These are phyloP conservation scores for Parietichytrium sp. DNA, from an alignment of 108 stramenopile species.

Conservation along the genomic window DNA sequence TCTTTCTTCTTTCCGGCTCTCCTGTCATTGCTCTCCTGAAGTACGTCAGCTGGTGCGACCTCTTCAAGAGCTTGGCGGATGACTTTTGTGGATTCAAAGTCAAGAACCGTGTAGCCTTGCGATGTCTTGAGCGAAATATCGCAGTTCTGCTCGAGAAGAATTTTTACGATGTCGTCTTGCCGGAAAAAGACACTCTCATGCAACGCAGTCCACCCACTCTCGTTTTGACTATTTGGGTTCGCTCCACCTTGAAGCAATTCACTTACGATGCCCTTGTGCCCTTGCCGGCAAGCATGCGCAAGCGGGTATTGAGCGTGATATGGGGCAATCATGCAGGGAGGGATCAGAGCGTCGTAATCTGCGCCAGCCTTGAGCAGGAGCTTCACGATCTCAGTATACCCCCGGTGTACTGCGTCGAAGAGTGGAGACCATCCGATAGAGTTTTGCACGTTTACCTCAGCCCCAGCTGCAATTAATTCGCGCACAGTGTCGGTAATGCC, in stretches of 20 bases:
- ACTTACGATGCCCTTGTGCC: conserved; percentile 49
- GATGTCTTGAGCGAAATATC: conserved; percentile 49
- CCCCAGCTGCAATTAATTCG: conserved; percentile 53
- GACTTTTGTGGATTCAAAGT: conserved; percentile 45
- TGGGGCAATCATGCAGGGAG: conserved; percentile 49
- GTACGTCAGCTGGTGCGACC: conserved; percentile 46
- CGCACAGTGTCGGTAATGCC: conserved; percentile 52
- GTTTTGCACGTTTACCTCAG: conserved; percentile 49
- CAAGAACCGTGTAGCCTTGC: conserved; percentile 56
- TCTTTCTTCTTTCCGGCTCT: neutral
- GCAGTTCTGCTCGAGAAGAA: conserved; percentile 54
- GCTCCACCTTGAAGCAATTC: conserved; percentile 50
- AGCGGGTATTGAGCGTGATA: conserved; percentile 57
- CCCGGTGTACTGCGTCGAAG: conserved; percentile 57
- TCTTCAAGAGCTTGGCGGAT: conserved; percentile 47
- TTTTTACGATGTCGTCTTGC: conserved; percentile 52
- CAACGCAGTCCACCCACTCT: conserved; percentile 59
- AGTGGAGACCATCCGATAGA: conserved; percentile 52
- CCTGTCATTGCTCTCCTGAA: neutral
- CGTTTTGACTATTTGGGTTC: conserved; percentile 47
- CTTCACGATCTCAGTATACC: conserved; percentile 48
- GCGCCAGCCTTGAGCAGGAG: conserved; percentile 42
- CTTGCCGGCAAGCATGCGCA: conserved; percentile 57
- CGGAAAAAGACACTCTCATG: conserved; percentile 64
- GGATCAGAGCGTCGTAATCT: conserved; percentile 28